Evolutionary conservation across 169 alveolate species (phyloP), one percentile per base, ranked within the genome.

Genomic region (Blepharisma undulans): DNA sequence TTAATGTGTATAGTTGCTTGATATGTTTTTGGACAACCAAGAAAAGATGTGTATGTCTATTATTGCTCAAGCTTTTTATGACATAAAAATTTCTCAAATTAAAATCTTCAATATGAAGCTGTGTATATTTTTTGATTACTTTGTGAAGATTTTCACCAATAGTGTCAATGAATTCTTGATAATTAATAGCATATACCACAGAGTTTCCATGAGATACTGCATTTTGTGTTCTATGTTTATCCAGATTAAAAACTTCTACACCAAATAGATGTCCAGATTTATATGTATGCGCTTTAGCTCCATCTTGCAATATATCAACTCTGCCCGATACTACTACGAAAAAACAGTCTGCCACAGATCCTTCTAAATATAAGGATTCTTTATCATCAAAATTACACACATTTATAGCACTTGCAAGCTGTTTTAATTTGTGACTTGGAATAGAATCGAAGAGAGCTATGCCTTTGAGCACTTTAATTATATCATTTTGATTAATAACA

Each of bases 121-220:
- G 96, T 30, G 98, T 98, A 87, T 99, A 93, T 72, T 96, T 98
- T 90, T 97, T 98, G 89, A 99, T 92, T 88, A 97, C 98, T 60
- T 96, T 89, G 59, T 97, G 94, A 99, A 98, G 97, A 16, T 77
- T 72, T 30, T 92, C 90, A 80, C 88, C 92, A 30, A 92, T 76
- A 78, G 82, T 79, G 19, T 72, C n/a, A 27, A 36, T 72, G 76
- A 92, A 92, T 30, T 87, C 92, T 61, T 86, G 76, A 79, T 88
- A 87, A 16, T 87, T 61, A 78, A 92, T 80, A 66, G 82, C 71
- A 22, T 77, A 92, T 8, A 87, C 84, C 60, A 25, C 74, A 27
- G 90, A 93, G 7, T 48, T n/a, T 5, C 95, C 95, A 33, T 89
- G 84, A 22, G 89, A 76, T 60, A 36, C n/a, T 25, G 60, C 77